Conservation (phyloP, 1,284 basidiomycete species). For the Chalciporus sp. region DNA sequence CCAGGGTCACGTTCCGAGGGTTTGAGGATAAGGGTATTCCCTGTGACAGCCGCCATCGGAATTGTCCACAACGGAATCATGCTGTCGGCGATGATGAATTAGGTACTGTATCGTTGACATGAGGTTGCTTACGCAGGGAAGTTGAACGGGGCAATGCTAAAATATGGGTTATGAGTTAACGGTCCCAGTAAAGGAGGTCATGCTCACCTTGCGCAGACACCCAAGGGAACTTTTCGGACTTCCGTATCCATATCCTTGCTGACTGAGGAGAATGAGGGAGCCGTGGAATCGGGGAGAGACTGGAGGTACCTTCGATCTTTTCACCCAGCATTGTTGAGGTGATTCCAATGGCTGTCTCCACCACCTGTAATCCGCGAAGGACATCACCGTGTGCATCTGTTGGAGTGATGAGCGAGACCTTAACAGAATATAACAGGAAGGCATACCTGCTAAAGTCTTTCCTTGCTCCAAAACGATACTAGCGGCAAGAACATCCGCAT, state of each 20-base stretch:
- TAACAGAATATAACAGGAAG: not conserved
- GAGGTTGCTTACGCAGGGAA: constrained; percentile 75
- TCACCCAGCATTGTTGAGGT: constrained; percentile 87
- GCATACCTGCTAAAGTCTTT: constrained; percentile 77
- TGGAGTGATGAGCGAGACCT: constrained; percentile 3
- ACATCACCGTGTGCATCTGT: constrained; percentile 94
- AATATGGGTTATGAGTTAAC: constrained; percentile 8
- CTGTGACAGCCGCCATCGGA: constrained; percentile 85
- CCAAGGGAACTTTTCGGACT: constrained; percentile 76
- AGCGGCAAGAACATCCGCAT: constrained; percentile 74
- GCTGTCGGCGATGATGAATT: constrained; percentile 42
- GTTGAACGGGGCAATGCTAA: constrained; percentile 89
- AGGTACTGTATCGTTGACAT: not conserved
- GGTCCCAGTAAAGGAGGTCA: not conserved
- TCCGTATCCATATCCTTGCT: constrained; percentile 98
- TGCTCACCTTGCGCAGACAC: constrained; percentile 71
- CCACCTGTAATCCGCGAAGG: constrained; percentile 92
- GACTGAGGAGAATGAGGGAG: constrained; percentile 47
- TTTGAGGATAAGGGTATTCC: constrained; percentile 94
- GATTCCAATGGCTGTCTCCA: constrained; percentile 85
- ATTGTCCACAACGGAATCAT: constrained; percentile 99
- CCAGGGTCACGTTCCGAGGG: constrained; percentile 97
- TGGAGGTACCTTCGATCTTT: constrained; percentile 78
- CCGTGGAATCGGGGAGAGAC: not conserved
- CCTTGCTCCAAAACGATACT: constrained; percentile 90